Evolutionary conservation across 2,329 filamentous ascomycete genomes (phyloP).

Genomic region (Rosellinia necatrix): DNA sequence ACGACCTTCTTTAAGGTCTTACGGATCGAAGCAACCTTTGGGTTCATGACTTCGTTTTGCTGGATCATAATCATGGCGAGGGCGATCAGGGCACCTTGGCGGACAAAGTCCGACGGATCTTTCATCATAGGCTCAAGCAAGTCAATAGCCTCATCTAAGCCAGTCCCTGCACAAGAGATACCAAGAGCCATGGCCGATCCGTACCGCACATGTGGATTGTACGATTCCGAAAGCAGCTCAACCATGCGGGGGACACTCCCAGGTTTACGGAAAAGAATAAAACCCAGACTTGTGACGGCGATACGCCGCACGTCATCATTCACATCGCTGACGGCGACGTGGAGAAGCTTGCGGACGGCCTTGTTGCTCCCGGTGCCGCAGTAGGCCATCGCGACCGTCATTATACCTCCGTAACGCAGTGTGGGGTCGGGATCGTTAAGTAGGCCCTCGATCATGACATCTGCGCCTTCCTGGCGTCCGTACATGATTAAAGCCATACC

Average conservation of each 20-base stretch:
- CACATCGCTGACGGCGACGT: constrained; percentile 96
- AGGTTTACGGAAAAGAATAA: constrained; percentile 97
- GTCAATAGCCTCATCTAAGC: constrained; percentile 94
- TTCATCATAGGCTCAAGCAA: constrained; percentile 99
- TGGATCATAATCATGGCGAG: constrained; percentile 99
- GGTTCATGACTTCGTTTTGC: constrained; percentile 98
- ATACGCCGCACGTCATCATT: constrained; percentile 96
- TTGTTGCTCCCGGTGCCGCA: constrained; percentile 98
- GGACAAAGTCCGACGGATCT: constrained; percentile 96
- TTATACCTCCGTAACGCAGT: constrained; percentile 93
- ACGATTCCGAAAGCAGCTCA: constrained; percentile 95
- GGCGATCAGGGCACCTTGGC: constrained; percentile 92
- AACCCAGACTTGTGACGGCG: constrained; percentile 96
- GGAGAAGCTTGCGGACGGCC: constrained; percentile 91
- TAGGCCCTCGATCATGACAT: constrained; percentile 91
- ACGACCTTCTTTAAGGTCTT: constrained; percentile 95
- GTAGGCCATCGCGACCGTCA: constrained; percentile 97
- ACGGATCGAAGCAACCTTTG: constrained; percentile 87
- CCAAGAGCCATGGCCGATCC: constrained; percentile 97
- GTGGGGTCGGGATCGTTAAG: constrained; percentile 93
- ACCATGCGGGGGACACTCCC: constrained; percentile 98
- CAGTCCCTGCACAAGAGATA: constrained; percentile 96
- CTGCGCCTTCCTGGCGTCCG: constrained; percentile 89
- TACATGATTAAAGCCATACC: constrained; percentile 99
- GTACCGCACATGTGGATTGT: constrained; percentile 98